Percentiles rank a stretch among this genome's conserved stretches.
Conservation (phyloP, 1,284 basidiomycete genomes). For the Cutaneotrichosporon dermatis region DNA sequence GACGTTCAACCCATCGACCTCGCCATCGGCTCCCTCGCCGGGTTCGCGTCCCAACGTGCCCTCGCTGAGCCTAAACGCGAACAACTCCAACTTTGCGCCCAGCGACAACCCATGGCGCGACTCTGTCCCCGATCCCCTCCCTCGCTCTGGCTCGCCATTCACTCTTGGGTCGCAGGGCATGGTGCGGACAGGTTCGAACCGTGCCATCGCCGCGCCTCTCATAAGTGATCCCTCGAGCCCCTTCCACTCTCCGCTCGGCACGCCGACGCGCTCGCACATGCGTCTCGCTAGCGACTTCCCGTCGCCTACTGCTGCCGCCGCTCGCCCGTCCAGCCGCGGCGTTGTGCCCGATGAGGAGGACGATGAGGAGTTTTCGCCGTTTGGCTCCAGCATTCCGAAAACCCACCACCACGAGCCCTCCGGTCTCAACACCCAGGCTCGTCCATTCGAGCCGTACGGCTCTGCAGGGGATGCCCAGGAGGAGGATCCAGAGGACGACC, state of each 20-base stretch:
- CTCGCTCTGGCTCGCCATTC: conserved; percentile 40
- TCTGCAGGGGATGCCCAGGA: conserved; percentile 29
- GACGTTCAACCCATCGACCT: conserved; percentile 59
- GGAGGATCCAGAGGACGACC: conserved; percentile 47
- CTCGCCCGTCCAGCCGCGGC: conserved; percentile 23
- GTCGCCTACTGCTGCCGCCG: conserved; percentile 29
- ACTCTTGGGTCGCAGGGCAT: conserved; percentile 52
- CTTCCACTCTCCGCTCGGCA: conserved; percentile 50
- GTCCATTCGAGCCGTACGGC: conserved; percentile 7
- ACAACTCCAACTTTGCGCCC: conserved; percentile 49
- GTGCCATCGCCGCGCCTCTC: conserved; percentile 81
- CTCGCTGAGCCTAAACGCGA: not conserved
- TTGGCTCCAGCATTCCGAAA: conserved; percentile 44
- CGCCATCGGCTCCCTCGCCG: not conserved
- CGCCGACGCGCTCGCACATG: conserved; percentile 30
- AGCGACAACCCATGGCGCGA: conserved; percentile 52
- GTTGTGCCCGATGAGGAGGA: conserved; percentile 48
- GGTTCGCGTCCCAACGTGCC: conserved; percentile 43
- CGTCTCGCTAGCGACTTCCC: conserved; percentile 40
- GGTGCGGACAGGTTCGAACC: conserved; percentile 63
- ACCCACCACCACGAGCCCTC: conserved; percentile 23
- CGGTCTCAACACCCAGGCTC: conserved; percentile 25
- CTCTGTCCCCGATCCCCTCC: conserved; percentile 23
- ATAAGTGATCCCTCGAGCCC: conserved; percentile 63
- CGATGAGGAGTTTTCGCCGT: conserved; percentile 57